These are phyloP conservation scores for Trametes meyenii DNA, from an alignment of 768 basidiomycete species.

Conservation along the genomic window DNA sequence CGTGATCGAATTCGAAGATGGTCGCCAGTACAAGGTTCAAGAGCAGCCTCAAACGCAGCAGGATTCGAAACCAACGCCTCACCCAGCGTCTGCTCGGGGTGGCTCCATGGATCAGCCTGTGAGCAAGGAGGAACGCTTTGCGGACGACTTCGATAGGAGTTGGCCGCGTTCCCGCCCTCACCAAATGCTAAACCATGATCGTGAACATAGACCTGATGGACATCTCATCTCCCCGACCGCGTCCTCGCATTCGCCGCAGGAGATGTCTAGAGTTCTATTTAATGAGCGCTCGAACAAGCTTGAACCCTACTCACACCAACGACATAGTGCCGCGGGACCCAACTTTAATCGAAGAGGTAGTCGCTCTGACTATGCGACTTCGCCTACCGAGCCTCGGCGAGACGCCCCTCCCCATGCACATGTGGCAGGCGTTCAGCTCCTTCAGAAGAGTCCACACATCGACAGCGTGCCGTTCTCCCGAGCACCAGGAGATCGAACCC, in stretches of 20 bases:
- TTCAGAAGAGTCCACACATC: slow-evolving; percentile 52
- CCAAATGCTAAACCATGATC: slow-evolving; percentile 43
- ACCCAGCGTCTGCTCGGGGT: slow-evolving; percentile 2
- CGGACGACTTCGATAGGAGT: slow-evolving; percentile 93
- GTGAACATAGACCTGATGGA: slow-evolving; percentile 44
- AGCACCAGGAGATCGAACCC: slow-evolving; percentile 26
- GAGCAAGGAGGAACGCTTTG: slow-evolving; percentile 85
- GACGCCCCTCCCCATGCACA: slow-evolving; percentile 48
- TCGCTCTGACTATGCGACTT: slow-evolving; percentile 44
- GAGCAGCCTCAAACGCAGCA: slow-evolving; percentile 36
- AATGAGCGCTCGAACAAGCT: slow-evolving; percentile 92
- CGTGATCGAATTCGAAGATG: slow-evolving; percentile 96
- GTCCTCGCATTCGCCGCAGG: slow-evolving; percentile 51
- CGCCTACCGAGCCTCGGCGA: slow-evolving; percentile 47
- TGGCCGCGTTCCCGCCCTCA: slow-evolving; percentile 74
- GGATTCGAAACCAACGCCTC: slow-evolving; percentile 1
- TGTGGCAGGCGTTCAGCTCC: slow-evolving; percentile 50
- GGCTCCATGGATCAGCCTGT: slow-evolving; percentile 48
- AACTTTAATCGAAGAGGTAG: slow-evolving; percentile 43
- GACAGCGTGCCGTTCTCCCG: slow-evolving; percentile 19
- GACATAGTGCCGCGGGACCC: slow-evolving; percentile 41
- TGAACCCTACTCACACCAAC: slow-evolving; percentile 72
- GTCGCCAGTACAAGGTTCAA: slow-evolving; percentile 86
- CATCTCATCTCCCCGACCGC: slow-evolving; percentile 39
- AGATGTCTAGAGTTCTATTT: slow-evolving; percentile 80